These are phyloP conservation scores for Gyromitra esculenta DNA, from an alignment of 2,329 filamentous ascomycete genomes.

Conservation along the genomic window DNA sequence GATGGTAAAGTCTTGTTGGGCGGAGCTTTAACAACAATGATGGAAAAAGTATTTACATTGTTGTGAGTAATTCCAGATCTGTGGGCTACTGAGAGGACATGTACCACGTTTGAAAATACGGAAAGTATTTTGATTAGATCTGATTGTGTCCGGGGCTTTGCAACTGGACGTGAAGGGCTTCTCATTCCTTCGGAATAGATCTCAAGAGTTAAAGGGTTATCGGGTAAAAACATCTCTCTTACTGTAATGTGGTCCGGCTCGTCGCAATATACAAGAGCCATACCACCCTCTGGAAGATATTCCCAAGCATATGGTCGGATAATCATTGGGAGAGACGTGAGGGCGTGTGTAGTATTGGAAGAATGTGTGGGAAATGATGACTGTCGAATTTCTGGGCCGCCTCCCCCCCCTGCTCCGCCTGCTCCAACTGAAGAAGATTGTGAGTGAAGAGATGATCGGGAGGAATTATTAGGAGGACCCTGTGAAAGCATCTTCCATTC, in stretches of 20 bases:
- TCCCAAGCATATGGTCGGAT: conserved; percentile 56
- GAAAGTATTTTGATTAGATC: conserved; percentile 57
- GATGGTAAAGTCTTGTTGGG: conserved; percentile 26
- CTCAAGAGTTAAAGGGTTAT: conserved; percentile 46
- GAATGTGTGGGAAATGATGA: conserved; percentile 45
- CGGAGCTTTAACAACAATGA: conserved; percentile 52
- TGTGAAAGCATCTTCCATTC: conserved; percentile 58
- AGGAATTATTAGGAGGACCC: conserved; percentile 28
- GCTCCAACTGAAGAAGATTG: conserved; percentile 48
- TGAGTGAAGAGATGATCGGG: conserved; percentile 45
- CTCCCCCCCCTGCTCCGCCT: conserved; percentile 26
- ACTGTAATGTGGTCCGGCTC: conserved; percentile 54
- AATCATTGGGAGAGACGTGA: conserved; percentile 53
- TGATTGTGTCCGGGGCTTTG: conserved; percentile 57
- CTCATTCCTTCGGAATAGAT: conserved; percentile 17
- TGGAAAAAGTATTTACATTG: conserved; percentile 57
- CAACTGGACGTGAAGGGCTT: conserved; percentile 37
- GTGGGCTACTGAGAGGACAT: conserved; percentile 56
- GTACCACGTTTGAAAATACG: conserved; percentile 57
- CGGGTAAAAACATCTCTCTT: conserved; percentile 57
- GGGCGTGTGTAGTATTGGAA: conserved; percentile 43
- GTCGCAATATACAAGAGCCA: conserved; percentile 56
- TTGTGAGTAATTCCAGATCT: conserved; percentile 57
- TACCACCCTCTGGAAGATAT: conserved; percentile 57
- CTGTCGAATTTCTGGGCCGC: conserved; percentile 23